phyloP scores from a whole-genome alignment of 768 basidiomycete genomes.

The Boletus tylopilopsis region DNA sequence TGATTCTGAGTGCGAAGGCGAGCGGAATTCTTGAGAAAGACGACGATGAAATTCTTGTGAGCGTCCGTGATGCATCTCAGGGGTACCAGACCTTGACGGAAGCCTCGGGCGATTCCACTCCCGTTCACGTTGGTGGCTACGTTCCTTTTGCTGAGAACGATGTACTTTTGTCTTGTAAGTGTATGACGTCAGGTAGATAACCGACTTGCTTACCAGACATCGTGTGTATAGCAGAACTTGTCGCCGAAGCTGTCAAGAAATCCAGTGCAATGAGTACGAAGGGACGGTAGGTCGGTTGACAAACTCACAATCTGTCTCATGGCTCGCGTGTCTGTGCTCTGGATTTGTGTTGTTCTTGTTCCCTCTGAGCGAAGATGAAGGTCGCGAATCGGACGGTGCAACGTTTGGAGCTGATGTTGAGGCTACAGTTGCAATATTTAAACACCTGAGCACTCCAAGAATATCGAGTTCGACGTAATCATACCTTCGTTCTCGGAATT shows the following conservation, averaged over 20 bases:
- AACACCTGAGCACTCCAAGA: neutral
- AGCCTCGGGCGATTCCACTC: slow-evolving; percentile 42
- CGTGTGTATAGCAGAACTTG: slow-evolving; percentile 21
- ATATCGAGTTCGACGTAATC: neutral
- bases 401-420: slow-evolving; percentile 10
- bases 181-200: neutral
- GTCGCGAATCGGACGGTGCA: slow-evolving; percentile 8
- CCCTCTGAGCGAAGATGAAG: slow-evolving; percentile 13
- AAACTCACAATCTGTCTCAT: slow-evolving; percentile 19
- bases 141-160: slow-evolving; percentile 29
- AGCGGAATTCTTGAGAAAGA: slow-evolving; percentile 28
- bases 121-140: slow-evolving; percentile 41
- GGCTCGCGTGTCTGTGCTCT: slow-evolving; percentile 7
- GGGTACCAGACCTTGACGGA: slow-evolving; percentile 22
- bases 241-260: slow-evolving; percentile 26
- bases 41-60: slow-evolving; percentile 27
- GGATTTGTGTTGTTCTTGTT: neutral
- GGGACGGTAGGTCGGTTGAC: neutral
- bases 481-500: slow-evolving; percentile 45
- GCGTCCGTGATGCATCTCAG: slow-evolving; percentile 24
- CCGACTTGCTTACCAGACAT: slow-evolving; percentile 22
- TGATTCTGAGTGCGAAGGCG: slow-evolving; percentile 21
- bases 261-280: neutral
- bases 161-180: slow-evolving; percentile 27
- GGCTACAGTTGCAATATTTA: slow-evolving; percentile 9